These are phyloP conservation scores for Epithemia pelagica DNA, from an alignment of 108 stramenopile genomes.

Conservation along the genomic window DNA sequence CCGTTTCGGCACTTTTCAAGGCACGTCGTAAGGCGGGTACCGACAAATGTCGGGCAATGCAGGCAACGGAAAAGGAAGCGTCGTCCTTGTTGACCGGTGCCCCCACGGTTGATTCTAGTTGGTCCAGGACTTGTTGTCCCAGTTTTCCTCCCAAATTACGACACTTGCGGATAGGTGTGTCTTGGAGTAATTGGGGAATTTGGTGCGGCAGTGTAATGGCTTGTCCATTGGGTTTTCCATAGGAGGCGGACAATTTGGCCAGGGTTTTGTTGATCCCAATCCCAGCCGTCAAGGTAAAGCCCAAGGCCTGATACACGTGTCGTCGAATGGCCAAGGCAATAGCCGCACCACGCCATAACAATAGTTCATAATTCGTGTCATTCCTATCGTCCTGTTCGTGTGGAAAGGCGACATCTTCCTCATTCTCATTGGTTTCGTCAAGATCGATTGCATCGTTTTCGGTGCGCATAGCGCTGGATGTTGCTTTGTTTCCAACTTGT, in stretches of 20 bases:
- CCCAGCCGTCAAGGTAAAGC: constrained; percentile 77
- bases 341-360: constrained; percentile 41
- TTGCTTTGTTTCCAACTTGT: constrained; percentile 7
- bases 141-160: constrained; percentile 82
- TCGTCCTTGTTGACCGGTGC: not conserved
- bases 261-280: constrained; percentile 74
- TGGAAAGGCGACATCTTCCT: not conserved
- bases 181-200: constrained; percentile 45
- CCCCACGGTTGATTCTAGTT: constrained; percentile 11
- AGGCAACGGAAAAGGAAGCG: constrained; percentile 13
- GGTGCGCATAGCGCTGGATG: not conserved
- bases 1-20: constrained; percentile 49
- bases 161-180: constrained; percentile 66
- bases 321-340: constrained; percentile 47
- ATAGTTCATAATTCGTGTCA: constrained; percentile 8
- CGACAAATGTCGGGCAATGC: constrained; percentile 44
- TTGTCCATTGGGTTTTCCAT: constrained; percentile 85
- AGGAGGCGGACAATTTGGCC: constrained; percentile 76
- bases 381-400: constrained; percentile 10
- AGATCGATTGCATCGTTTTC: not conserved
- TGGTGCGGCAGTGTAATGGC: constrained; percentile 55
- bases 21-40: constrained; percentile 39
- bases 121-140: constrained; percentile 41
- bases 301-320: constrained; percentile 45
- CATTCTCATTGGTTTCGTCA: not conserved